Evolutionary conservation across 169 alveolate species (phyloP).

Genomic region (Plasmodium inui): DNA sequence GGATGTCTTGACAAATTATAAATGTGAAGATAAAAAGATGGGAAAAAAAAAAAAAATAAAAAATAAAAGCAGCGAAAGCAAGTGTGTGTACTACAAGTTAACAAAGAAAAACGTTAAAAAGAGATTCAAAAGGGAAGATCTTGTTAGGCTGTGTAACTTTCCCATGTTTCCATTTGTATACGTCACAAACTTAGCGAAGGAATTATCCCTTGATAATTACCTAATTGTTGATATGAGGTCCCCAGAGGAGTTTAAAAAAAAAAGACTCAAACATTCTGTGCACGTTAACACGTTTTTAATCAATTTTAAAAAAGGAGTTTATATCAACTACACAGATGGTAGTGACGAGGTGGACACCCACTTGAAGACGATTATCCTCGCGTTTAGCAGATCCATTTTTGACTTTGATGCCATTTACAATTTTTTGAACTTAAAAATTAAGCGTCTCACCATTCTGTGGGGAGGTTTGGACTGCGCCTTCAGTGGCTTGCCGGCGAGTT

Average conservation of each 20-base stretch:
- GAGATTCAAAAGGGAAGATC: conserved; percentile 26
- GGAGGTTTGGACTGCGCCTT: conserved; percentile 57
- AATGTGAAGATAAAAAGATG: neutral
- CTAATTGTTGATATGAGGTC: conserved; percentile 53
- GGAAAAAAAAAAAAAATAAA: neutral
- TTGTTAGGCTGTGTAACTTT: conserved; percentile 2
- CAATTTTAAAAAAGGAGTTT: conserved; percentile 60
- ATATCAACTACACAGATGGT: conserved; percentile 42
- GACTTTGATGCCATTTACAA: conserved; percentile 58
- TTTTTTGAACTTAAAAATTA: conserved; percentile 68
- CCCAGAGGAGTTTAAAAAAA: conserved; percentile 29
- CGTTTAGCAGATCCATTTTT: conserved; percentile 7
- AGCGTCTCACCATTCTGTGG: conserved; percentile 30
- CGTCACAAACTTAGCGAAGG: conserved; percentile 19
- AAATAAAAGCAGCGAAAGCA: neutral
- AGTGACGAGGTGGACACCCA: neutral
- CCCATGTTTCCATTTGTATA: conserved; percentile 67
- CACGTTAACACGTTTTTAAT: conserved; percentile 59
- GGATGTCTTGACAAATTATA: neutral
- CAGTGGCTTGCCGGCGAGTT: conserved; percentile 34
- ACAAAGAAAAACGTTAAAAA: conserved; percentile 16
- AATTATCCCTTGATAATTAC: conserved; percentile 16
- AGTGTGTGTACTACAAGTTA: conserved; percentile 1
- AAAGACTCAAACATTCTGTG: conserved; percentile 54
- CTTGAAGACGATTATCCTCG: conserved; percentile 41